phyloP scores from a whole-genome alignment of 2,329 filamentous ascomycete species.

The Trichophyton equinum region DNA sequence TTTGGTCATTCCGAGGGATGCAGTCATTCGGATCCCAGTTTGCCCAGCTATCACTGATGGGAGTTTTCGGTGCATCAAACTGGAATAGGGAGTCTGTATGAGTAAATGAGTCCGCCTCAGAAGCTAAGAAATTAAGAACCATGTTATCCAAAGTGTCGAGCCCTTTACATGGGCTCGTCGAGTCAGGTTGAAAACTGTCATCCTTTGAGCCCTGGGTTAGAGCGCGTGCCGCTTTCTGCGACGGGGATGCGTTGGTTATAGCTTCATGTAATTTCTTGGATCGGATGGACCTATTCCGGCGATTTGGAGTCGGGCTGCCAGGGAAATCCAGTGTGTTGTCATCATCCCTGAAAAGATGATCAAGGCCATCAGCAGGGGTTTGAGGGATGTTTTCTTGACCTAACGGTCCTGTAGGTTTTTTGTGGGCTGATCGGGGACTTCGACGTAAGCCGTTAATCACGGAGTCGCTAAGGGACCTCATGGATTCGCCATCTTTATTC shows the following conservation, averaged over 20 bases:
- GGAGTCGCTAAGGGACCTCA: constrained; percentile 27
- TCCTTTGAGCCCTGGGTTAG: not conserved
- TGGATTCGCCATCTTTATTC: constrained; percentile 24
- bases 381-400: constrained; percentile 49
- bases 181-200: constrained; percentile 13
- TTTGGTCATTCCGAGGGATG: constrained; percentile 19
- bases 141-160: constrained; percentile 25
- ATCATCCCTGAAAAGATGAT: constrained; percentile 54
- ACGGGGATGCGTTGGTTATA: not conserved
- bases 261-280: not conserved
- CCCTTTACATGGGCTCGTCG: constrained; percentile 17
- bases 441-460: constrained; percentile 39
- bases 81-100: constrained; percentile 21
- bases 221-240: not conserved
- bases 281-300: constrained; percentile 15
- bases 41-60: constrained; percentile 21
- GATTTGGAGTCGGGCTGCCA: constrained; percentile 41
- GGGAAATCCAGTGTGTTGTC: constrained; percentile 41
- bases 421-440: constrained; percentile 27
- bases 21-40: constrained; percentile 29
- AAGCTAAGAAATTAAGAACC: constrained; percentile 28
- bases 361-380: constrained; percentile 40
- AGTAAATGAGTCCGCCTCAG: constrained; percentile 18
- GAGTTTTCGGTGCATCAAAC: constrained; percentile 19
- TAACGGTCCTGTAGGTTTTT: constrained; percentile 28